These are phyloP conservation scores for Silene conica DNA, from an alignment of 148 eudicot species.

Conservation along the genomic window DNA sequence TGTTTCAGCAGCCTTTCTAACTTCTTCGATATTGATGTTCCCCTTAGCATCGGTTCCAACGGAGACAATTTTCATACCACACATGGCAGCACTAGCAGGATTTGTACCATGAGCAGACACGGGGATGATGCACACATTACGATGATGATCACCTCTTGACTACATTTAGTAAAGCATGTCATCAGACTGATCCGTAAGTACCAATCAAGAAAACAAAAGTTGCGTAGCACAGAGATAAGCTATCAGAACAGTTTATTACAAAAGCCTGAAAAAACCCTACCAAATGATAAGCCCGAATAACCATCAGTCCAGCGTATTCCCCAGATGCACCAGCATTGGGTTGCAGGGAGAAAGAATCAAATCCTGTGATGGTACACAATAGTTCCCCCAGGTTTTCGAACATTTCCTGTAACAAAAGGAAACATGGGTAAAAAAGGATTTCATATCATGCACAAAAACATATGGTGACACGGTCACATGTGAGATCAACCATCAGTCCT, in stretches of 20 bases:
- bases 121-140: conserved; percentile 95
- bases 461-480: neutral
- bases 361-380: conserved; percentile 86
- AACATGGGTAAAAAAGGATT: neutral
- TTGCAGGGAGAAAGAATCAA: conserved; percentile 94
- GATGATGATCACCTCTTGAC: conserved; percentile 97
- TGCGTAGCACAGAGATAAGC: neutral
- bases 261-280: conserved; percentile 37
- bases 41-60: conserved; percentile 98
- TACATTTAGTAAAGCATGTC: conserved; percentile 25
- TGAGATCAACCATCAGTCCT: neutral
- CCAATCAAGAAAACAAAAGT: neutral
- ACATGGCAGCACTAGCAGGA: conserved; percentile 99
- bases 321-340: conserved; percentile 99
- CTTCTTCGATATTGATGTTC: conserved; percentile 85
- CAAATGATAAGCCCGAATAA: conserved; percentile 93
- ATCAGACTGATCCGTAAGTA: neutral
- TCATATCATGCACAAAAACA: neutral
- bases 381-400: conserved; percentile 70
- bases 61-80: conserved; percentile 94
- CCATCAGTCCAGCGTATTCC: conserved; percentile 98
- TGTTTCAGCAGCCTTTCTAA: conserved; percentile 86
- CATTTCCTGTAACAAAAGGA: conserved; percentile 62
- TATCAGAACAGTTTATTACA: neutral
- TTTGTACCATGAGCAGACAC: conserved; percentile 98